phyloP scores from a whole-genome alignment of 768 basidiomycete species.

The Xerocomellus amylosporus region DNA sequence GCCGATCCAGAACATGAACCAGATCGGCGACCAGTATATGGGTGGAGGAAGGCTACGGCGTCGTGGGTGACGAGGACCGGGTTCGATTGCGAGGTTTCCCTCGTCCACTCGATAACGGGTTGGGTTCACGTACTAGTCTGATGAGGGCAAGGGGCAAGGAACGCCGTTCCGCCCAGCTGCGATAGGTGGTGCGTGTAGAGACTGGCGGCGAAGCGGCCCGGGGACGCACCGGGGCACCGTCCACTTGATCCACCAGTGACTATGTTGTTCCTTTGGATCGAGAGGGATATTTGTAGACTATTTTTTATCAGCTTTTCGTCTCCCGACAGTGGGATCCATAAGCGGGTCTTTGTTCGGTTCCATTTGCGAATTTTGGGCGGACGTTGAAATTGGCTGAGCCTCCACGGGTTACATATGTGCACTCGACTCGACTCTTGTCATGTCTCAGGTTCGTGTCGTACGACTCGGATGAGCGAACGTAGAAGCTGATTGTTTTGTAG shows the following conservation, averaged over 20 bases:
- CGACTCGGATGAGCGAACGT: rapidly evolving
- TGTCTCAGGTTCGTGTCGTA: constrained; percentile 21
- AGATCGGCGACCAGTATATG: constrained; percentile 44
- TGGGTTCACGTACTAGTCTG: neutral
- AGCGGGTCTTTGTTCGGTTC: constrained; percentile 11
- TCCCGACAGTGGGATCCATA: neutral
- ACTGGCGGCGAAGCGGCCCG: too few species aligned
- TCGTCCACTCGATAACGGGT: neutral
- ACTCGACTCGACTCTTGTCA: constrained; percentile 8
- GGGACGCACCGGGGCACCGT: too few species aligned
- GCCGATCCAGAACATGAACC: neutral
- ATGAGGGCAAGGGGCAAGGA: neutral
- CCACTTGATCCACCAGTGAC: too few species aligned
- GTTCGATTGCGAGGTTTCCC: neutral
- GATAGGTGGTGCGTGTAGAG: neutral
- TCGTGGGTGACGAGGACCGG: neutral
- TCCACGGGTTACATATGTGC: constrained; percentile 6
- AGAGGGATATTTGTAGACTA: neutral
- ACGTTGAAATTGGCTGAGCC: constrained; percentile 20
- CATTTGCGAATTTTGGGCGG: constrained; percentile 25
- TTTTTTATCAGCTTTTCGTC: neutral
- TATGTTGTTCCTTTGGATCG: too few species aligned
- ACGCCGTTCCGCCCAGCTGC: neutral
- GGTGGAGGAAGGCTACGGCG: neutral
- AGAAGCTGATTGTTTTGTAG: neutral